Evolutionary conservation across 1,284 basidiomycete species (phyloP).

Genomic region (Coriolopsis trogii): DNA sequence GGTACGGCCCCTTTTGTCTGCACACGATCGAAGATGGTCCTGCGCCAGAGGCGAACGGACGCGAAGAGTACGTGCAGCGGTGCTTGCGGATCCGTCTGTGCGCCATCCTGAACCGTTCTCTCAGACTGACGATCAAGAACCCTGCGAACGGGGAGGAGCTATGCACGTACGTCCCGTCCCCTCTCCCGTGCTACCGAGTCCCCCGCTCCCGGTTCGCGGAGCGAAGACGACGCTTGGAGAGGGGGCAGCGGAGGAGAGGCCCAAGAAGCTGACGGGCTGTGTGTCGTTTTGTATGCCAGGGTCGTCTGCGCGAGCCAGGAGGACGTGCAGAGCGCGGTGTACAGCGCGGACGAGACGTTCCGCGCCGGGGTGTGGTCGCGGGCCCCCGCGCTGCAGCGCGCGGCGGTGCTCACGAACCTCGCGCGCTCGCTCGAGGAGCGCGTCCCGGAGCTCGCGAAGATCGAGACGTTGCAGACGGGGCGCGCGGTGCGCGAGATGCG

Average conservation of each 20-base stretch:
- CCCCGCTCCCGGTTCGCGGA: no score
- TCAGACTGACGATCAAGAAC: conserved; percentile 59
- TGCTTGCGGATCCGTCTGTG: neutral
- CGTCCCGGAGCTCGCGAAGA: conserved; percentile 58
- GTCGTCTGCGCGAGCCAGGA: conserved; percentile 37
- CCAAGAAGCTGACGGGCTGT: neutral
- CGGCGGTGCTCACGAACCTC: conserved; percentile 65
- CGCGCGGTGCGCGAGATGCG: conserved; percentile 79
- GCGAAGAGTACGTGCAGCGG: conserved; percentile 24
- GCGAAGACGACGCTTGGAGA: no score
- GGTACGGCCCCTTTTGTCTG: conserved; percentile 32
- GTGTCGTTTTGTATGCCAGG: neutral
- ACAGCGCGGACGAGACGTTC: conserved; percentile 59
- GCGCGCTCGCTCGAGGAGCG: conserved; percentile 61
- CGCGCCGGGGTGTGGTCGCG: conserved; percentile 72
- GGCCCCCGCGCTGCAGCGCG: conserved; percentile 57
- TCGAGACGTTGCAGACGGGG: conserved; percentile 80
- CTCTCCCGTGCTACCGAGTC: neutral
- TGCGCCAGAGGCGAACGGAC: conserved; percentile 21
- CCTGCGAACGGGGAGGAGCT: conserved; percentile 67
- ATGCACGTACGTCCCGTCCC: conserved; percentile 49
- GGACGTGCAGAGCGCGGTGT: conserved; percentile 56
- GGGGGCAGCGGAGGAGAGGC: no score
- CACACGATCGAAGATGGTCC: conserved; percentile 24
- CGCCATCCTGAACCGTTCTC: no score